Evolutionary conservation across 2,329 filamentous ascomycete species (phyloP).

Genomic region (Pyrenophora graminea): DNA sequence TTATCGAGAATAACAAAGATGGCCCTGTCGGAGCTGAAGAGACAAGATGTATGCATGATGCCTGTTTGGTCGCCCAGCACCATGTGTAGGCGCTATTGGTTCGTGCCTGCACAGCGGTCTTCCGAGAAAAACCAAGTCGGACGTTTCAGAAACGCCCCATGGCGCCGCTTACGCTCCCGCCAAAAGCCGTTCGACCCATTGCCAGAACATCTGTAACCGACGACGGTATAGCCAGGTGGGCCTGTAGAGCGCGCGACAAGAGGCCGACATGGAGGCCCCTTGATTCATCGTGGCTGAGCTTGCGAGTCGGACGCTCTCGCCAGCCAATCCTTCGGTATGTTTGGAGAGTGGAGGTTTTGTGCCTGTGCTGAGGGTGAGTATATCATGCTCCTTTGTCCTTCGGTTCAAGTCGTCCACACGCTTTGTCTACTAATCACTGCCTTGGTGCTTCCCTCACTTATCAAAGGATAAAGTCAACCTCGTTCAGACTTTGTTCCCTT

Average conservation of each 20-base stretch:
- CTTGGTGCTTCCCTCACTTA: constrained; percentile 23
- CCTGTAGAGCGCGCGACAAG: constrained; percentile 42
- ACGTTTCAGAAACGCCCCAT: constrained; percentile 39
- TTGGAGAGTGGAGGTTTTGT: constrained; percentile 32
- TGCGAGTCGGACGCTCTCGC: constrained; percentile 17
- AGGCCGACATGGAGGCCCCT: constrained; percentile 24
- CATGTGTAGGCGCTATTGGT: constrained; percentile 18
- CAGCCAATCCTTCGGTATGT: constrained; percentile 25
- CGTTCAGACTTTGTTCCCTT: constrained; percentile 12
- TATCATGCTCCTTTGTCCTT: constrained; percentile 33
- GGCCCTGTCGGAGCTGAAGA: constrained; percentile 13
- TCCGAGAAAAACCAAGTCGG: constrained; percentile 24
- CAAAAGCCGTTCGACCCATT: constrained; percentile 22
- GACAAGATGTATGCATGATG: constrained; percentile 20
- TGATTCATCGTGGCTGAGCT: constrained; percentile 34
- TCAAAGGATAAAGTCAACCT: constrained; percentile 39
- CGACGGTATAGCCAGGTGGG: constrained; percentile 22
- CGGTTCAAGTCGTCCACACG: constrained; percentile 9
- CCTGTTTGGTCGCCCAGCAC: constrained; percentile 11
- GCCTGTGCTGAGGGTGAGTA: constrained; percentile 25
- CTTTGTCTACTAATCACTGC: constrained; percentile 24
- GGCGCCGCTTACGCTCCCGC: constrained; percentile 22
- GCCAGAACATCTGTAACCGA: constrained; percentile 22
- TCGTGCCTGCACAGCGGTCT: constrained; percentile 31
- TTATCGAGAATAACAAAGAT: constrained; percentile 2